Evolutionary conservation across 169 alveolate genomes (phyloP).

Genomic region (Eimeria nieschulzi): DNA sequence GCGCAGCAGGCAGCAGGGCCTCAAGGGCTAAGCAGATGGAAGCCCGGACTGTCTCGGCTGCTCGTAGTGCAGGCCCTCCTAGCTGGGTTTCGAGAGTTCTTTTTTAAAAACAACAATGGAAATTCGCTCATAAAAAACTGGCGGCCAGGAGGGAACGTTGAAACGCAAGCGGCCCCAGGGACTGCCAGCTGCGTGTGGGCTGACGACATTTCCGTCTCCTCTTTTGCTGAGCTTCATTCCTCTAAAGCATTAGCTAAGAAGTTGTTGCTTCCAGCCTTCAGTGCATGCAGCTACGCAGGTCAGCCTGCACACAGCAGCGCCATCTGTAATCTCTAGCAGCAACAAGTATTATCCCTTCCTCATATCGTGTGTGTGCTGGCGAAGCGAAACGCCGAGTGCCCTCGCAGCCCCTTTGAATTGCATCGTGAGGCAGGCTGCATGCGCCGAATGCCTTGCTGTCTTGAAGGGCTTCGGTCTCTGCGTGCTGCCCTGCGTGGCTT

Average conservation of each 20-base stretch:
- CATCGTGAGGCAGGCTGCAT: no score
- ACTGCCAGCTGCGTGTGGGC: neutral
- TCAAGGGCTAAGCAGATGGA: neutral
- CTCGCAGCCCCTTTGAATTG: no score
- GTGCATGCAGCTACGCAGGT: conserved; percentile 52
- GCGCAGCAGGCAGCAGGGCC: neutral
- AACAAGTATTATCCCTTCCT: no score
- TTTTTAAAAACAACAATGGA: neutral
- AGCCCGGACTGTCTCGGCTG: conserved; percentile 15
- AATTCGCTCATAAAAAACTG: neutral
- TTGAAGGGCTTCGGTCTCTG: no score
- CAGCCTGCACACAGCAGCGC: conserved; percentile 1
- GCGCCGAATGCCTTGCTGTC: no score
- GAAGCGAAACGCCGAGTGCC: no score
- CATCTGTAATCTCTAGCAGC: neutral
- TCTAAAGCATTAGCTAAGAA: neutral
- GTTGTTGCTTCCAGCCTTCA: conserved; percentile 30
- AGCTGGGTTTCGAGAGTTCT: neutral
- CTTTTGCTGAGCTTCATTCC: conserved; percentile 37
- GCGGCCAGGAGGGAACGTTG: neutral
- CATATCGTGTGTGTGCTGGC: no score
- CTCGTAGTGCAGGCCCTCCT: neutral
- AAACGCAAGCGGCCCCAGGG: neutral
- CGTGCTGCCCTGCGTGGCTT: neutral
- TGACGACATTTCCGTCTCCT: conserved; percentile 5